Evolutionary conservation across 208 protist species (phyloP).

Genomic region (Crithidia mellificae): DNA sequence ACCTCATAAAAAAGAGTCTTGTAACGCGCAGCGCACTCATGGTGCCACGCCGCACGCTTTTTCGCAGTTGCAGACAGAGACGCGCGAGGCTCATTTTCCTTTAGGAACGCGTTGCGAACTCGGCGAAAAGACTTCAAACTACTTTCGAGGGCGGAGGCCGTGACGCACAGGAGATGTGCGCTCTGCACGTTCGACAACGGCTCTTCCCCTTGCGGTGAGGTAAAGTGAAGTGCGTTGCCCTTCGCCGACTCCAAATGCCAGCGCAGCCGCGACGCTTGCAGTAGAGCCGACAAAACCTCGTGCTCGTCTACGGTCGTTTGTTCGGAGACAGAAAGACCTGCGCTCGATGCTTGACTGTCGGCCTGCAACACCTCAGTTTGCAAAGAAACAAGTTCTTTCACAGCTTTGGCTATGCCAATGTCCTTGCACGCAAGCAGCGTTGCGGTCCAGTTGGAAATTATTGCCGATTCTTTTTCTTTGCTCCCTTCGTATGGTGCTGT

Average conservation of each 20-base stretch:
- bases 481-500: too few species aligned
- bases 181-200: not conserved
- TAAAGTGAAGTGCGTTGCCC: not conserved
- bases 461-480: too few species aligned
- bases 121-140: not conserved
- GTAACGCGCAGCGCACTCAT: too few species aligned
- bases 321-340: not conserved
- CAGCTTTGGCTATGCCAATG: too few species aligned
- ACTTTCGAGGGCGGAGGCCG: slow-evolving; percentile 17
- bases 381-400: too few species aligned
- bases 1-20: too few species aligned
- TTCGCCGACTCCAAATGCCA: not conserved
- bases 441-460: too few species aligned
- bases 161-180: slow-evolving; percentile 4
- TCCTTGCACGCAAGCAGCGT: too few species aligned
- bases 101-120: not conserved
- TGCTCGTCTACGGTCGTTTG: not conserved
- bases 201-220: not conserved
- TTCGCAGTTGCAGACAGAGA: not conserved
- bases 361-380: too few species aligned
- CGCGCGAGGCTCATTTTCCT: not conserved
- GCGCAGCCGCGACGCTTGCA: not conserved
- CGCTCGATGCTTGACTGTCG: too few species aligned
- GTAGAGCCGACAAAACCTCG: not conserved
- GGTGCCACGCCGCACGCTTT: not conserved